Evolutionary conservation across 2,329 filamentous ascomycete species (phyloP), one percentile per base, ranked within the genome.

Genomic region (Bipolaris victoriae): DNA sequence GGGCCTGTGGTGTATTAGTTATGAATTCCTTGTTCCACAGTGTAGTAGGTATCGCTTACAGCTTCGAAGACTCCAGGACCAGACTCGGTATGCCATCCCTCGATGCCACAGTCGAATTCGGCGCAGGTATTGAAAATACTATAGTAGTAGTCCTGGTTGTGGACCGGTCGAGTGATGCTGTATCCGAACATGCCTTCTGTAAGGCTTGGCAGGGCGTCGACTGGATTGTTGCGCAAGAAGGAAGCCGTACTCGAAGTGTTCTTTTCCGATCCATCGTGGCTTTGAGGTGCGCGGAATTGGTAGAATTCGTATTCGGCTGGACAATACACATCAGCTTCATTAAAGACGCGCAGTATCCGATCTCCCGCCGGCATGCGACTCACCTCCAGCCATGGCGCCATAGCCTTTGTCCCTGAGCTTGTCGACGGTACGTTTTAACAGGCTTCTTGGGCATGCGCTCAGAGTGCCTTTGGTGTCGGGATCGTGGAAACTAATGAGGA

Each of bases 111-210:
- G 39, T 84, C 81, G 79, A 97, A 96, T 58, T 86, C 82, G 63
- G 85, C 83, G 79, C 92, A 96, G 0, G 89, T 85, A 63, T 96
- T 86, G 77, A 91, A 97, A 48, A 97, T 85, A 44, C 89, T 87
- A 75, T 97, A 97, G 79, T 90, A 97, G 79, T 94, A 97, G 40
- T 95, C 91, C 77, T 96, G 88, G 77, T 97, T 97, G 72, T 96
- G 91, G 1, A 93, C 86, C 0, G 93, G 90, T 20, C 92, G 84
- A 9, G 91, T 96, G 64, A 97, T 81, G 62, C 91, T 95, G 81
- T 97, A 97, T 57, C 92, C 93, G 69, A 97, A 97, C 93, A 97
- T 97, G 71, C 93, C 93, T 72, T 96, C 91, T 7, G 93, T 96
- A 49, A 97, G 80, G 22, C 90, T 82, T 0, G 91, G 91, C 7